phyloP scores from a whole-genome alignment of 225 moss, liverwort and hornwort genomes.

The Takakia lepidozioides region DNA sequence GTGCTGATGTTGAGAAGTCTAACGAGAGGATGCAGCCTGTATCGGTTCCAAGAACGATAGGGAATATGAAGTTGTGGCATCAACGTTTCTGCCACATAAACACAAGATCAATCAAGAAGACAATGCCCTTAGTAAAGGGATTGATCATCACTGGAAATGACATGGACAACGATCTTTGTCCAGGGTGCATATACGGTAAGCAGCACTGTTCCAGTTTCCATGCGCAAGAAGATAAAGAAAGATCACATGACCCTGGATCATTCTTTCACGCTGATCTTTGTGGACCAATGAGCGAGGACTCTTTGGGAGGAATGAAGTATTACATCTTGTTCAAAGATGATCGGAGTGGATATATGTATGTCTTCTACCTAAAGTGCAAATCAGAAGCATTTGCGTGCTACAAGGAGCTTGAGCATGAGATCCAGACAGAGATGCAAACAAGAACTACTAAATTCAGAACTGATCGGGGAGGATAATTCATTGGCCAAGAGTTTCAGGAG shows the following conservation, averaged over 20 bases:
- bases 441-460: background rate
- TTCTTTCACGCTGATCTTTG: background rate
- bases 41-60: no score
- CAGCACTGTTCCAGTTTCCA: no score
- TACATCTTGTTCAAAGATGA: background rate
- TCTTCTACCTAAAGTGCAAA: background rate
- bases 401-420: background rate
- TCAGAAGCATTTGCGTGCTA: background rate
- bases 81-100: no score
- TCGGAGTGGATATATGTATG: background rate
- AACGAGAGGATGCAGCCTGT: no score
- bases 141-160: no score
- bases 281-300: background rate
- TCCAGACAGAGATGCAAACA: background rate
- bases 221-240: background rate
- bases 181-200: no score
- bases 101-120: no score
- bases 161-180: no score
- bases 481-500: background rate
- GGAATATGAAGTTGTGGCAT: no score
- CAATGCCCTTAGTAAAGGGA: no score
- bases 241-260: background rate
- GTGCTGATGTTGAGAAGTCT: no score
- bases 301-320: background rate
- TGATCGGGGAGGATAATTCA: background rate